Evolutionary conservation across 768 basidiomycete genomes (phyloP), one percentile per base, ranked within the genome.

Genomic region (Boletus edulis): DNA sequence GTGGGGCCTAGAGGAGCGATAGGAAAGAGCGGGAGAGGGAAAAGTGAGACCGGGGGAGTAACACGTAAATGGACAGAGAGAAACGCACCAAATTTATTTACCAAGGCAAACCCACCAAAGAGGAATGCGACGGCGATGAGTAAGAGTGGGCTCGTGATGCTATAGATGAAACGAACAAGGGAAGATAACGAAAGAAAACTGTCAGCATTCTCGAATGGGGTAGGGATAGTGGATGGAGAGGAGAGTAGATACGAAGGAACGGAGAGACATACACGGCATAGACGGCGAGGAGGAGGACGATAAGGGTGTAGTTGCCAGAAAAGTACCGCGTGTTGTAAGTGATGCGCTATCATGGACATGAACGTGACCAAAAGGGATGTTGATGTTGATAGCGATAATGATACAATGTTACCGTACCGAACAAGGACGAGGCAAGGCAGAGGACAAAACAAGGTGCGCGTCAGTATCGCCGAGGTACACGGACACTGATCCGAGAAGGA

Each of bases 321-420:
- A 91, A 91, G 68, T 91, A 91, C 46, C 89, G 86, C 39, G 93
- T 94, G 76, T 96, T 96, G 77, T 96, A 94, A 22, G 91, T 91
- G 81, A 95, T 91, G 55, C 93, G 85, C 92, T 94, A 66, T 18
- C 2, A 34, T 2, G 15, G 49, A 34, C 34, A 34, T 14, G 24
- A 24, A 24, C 24, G 24, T 6, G 24, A 24, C 12, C 14, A 6
- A 35, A 4, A 35, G 34, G 14, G 13, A 35, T 7, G 34, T 6
- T 6, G 34, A 14, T 4, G 34, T 35, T 13, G 14, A 29, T 8
- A 29, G 29, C 29, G 29, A 29, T 29, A 9, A 2, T 8, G 29
- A 29, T 29, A 29, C 29, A 8, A 29, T 9, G 29, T 2, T 2
- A 9, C 29, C 27, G 27, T 27, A 27, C 27, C 34, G 34, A 35